Conservation (phyloP, 495 filamentous ascomycete genomes). For the Neurospora sp. region DNA sequence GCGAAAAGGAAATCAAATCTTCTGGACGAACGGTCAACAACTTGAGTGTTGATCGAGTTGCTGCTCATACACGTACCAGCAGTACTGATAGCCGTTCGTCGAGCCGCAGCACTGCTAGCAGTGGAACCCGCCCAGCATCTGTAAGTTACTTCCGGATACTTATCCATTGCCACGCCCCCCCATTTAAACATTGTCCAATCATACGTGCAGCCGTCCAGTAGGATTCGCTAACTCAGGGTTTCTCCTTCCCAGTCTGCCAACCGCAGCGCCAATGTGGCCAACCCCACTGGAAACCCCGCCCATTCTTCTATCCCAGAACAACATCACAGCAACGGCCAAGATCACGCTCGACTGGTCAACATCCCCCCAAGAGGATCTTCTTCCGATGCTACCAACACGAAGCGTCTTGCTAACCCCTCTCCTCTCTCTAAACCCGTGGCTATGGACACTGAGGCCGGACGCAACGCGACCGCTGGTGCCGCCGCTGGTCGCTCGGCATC, state of each 20-base stretch:
- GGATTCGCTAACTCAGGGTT: slow-evolving; percentile 24
- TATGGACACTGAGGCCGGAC: slow-evolving; percentile 37
- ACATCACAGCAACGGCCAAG: slow-evolving; percentile 29
- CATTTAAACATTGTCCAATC: slow-evolving; percentile 28
- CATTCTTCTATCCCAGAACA: slow-evolving; percentile 27
- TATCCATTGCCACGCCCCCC: neutral
- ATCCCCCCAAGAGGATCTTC: slow-evolving; percentile 61
- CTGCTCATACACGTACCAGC: slow-evolving; percentile 22
- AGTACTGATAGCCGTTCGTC: slow-evolving; percentile 38
- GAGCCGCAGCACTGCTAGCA: slow-evolving; percentile 26
- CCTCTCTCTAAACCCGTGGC: slow-evolving; percentile 77
- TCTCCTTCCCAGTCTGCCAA: slow-evolving; percentile 32
- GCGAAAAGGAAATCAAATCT: slow-evolving; percentile 28
- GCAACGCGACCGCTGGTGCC: slow-evolving; percentile 18
- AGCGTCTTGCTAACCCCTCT: slow-evolving; percentile 62
- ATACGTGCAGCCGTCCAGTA: slow-evolving; percentile 14
- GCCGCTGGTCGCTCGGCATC: slow-evolving; percentile 11
- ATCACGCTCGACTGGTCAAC: slow-evolving; percentile 49
- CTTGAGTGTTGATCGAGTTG: slow-evolving; percentile 8
- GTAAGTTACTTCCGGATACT: slow-evolving; percentile 24
- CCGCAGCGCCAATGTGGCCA: slow-evolving; percentile 31
- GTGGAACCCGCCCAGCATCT: slow-evolving; percentile 31
- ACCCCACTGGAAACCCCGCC: slow-evolving; percentile 41
- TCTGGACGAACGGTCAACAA: slow-evolving; percentile 12
- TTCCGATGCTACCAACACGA: slow-evolving; percentile 50